Evolutionary conservation across 306 rosid genomes (phyloP), one percentile per base, ranked within the genome.

Genomic region (Rubus idaeus): DNA sequence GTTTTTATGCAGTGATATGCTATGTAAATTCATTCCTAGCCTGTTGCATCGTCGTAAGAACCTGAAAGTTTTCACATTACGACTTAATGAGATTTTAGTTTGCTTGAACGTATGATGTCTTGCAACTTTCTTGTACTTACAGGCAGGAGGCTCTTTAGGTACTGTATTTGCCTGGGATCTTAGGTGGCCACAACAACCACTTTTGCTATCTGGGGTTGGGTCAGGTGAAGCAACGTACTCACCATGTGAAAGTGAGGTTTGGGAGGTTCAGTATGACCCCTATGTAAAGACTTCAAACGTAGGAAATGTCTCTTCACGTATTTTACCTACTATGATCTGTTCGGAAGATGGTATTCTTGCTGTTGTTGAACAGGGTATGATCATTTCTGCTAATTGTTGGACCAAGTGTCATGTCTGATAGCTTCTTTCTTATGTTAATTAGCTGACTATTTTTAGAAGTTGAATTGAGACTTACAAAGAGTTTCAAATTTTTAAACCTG

Each of bases 161-260:
- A 89, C 95, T 73, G 91, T 89, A 73, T 94, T 94, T 84, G 95
- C 96, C 17, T 94, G 98, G 98, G 98, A 94, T 90, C 92, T 94
- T 67, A 90, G 97, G 86, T 87, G 87, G 90, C 97, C 84, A 61
- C 88, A 92, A 77, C 91, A 91, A 77, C 96, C 98, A 0, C 86
- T 92, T 75, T 82, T 92, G 87, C 93, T 94, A 55, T 92, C 97
- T 0, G 95, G 90, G 49, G 72, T 78, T n/a, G 97, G 88, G 44
- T 81, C 85, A 68, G 90, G 87, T 51, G 83, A 88, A 68, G 79
- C 21, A 74, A 83, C 76, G 42, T 89, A 66, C 68, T 81, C 90
- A 26, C 80, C 90, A 51, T 89, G 87, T 70, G 96, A 90, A 83
- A 94, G 98, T 78, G 98, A 94, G 93, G 92, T 94, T 77, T 94